These are phyloP conservation scores for Magnaporthales sp. DNA, from an alignment of 2,329 filamentous ascomycete species.

Conservation along the genomic window DNA sequence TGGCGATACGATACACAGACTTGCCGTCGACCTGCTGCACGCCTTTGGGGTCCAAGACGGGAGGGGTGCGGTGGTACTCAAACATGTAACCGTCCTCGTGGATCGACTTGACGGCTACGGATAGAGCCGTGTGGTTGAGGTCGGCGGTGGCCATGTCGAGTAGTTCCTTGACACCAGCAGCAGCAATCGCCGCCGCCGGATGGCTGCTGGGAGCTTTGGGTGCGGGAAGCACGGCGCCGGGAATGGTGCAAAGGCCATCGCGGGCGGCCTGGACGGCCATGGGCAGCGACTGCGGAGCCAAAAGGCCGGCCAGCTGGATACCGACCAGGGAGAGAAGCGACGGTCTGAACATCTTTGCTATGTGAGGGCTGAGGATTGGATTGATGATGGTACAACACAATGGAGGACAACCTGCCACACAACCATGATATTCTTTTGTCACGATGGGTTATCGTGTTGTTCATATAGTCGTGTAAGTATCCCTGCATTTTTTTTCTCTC, in stretches of 20 bases:
- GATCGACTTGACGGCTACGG: slow-evolving; percentile 31
- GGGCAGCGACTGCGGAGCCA: too few species aligned
- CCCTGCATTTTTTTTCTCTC: too few species aligned
- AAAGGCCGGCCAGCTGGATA: too few species aligned
- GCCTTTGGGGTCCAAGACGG: slow-evolving; percentile 17
- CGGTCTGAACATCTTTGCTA: too few species aligned
- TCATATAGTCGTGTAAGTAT: too few species aligned
- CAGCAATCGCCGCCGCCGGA: neutral
- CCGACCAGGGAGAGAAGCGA: too few species aligned
- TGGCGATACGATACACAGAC: slow-evolving; percentile 27
- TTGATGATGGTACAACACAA: too few species aligned
- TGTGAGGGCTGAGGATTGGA: too few species aligned
- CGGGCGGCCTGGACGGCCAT: neutral
- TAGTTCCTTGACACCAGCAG: neutral
- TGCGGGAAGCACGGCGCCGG: neutral
- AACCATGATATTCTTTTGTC: too few species aligned
- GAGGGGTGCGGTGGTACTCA: slow-evolving; percentile 31
- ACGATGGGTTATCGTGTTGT: too few species aligned
- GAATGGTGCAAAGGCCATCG: slow-evolving; percentile 2
- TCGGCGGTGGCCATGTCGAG: neutral
- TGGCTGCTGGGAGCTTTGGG: neutral
- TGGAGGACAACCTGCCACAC: too few species aligned
- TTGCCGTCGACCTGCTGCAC: slow-evolving; percentile 18
- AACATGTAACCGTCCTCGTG: slow-evolving; percentile 27
- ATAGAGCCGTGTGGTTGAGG: slow-evolving; percentile 17